These are phyloP conservation scores for Datisca glomerata DNA, from an alignment of 306 rosid species.

Conservation along the genomic window DNA sequence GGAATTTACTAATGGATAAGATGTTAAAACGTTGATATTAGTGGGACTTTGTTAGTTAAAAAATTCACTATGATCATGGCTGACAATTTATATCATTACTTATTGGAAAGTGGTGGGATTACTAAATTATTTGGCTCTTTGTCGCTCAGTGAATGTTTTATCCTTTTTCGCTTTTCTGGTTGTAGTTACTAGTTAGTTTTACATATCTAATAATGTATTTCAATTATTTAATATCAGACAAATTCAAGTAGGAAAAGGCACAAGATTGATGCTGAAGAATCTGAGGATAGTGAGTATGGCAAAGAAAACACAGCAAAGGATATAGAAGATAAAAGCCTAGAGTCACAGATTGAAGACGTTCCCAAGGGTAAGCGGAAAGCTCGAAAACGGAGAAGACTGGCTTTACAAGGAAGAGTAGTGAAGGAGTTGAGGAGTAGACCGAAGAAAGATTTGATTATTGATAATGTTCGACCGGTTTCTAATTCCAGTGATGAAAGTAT, in stretches of 20 bases:
- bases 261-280: constrained; percentile 76
- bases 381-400: constrained; percentile 80
- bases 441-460: constrained; percentile 37
- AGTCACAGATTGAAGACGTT: constrained; percentile 67
- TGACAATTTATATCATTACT: too few relatives aligned
- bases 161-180: too few relatives aligned
- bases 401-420: constrained; percentile 84
- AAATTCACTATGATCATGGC: too few relatives aligned
- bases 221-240: constrained; percentile 42
- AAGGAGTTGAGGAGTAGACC: constrained; percentile 67
- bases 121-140: too few relatives aligned
- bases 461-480: constrained; percentile 51
- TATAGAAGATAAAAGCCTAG: constrained; percentile 59
- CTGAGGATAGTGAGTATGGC: constrained; percentile 63
- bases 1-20: too few relatives aligned
- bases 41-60: too few relatives aligned
- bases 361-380: constrained; percentile 97
- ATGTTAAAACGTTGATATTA: too few relatives aligned
- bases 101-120: too few relatives aligned
- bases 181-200: too few relatives aligned
- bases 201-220: constrained; percentile 14
- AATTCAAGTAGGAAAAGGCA: constrained; percentile 79
- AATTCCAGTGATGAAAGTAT: constrained; percentile 73
- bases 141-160: too few relatives aligned
- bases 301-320: constrained; percentile 46